Evolutionary conservation across 805 yeast species (phyloP).

Genomic region (Scheffersomyces ergatensis): DNA sequence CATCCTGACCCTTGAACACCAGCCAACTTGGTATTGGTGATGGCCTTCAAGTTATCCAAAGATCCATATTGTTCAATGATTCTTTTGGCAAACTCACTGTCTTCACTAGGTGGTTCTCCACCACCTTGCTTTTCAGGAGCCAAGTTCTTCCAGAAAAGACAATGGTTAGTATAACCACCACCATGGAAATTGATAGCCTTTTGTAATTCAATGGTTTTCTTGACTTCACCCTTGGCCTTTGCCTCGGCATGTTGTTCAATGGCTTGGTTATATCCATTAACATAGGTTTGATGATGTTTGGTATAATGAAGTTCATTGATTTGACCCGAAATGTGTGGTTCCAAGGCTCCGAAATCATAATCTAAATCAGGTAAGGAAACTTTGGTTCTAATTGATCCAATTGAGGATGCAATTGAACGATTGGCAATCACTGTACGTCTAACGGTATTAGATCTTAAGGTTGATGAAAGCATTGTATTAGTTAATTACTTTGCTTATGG

Average conservation of each 20-base stretch:
- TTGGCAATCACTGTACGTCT: conserved; percentile 8
- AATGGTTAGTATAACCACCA: conserved; percentile 51
- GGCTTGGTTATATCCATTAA: conserved; percentile 45
- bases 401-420: conserved; percentile 6
- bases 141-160: conserved; percentile 49
- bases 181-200: conserved; percentile 49
- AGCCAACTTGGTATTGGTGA: conserved; percentile 43
- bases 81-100: conserved; percentile 37
- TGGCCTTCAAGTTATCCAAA: conserved; percentile 38
- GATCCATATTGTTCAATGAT: conserved; percentile 44
- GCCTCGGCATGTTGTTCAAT: conserved; percentile 37
- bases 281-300: conserved; percentile 52
- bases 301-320: conserved; percentile 48
- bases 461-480: conserved; percentile 17
- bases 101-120: conserved; percentile 57
- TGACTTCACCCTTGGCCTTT: conserved; percentile 37
- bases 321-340: conserved; percentile 45
- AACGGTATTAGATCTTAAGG: conserved; percentile 9
- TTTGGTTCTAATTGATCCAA: conserved; percentile 26
- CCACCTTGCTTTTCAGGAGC: conserved; percentile 46
- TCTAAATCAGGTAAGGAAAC: conserved; percentile 42
- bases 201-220: conserved; percentile 41
- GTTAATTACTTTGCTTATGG: too few relatives aligned
- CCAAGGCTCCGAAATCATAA: conserved; percentile 46
- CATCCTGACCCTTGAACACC: conserved; percentile 55